Conservation (phyloP, 345 rosid genomes). For the Populus deltoides region DNA sequence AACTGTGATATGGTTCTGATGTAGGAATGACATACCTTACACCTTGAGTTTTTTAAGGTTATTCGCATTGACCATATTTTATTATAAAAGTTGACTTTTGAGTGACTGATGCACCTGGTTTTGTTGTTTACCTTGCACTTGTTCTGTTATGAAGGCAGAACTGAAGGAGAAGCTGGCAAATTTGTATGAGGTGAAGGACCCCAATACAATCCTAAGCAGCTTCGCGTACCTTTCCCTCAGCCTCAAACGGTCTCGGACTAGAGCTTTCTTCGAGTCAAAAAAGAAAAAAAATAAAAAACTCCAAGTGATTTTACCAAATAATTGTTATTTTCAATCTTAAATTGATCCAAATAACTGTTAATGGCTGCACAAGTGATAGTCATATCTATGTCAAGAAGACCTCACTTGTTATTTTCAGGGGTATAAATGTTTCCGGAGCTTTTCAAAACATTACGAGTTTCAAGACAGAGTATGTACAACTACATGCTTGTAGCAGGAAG, state of each 20-base stretch:
- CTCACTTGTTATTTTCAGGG: neutral
- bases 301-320: too few species aligned
- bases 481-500: neutral
- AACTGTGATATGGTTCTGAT: neutral
- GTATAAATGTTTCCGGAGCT: neutral
- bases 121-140: neutral
- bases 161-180: conserved; percentile 77
- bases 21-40: neutral
- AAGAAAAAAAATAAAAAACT: too few species aligned
- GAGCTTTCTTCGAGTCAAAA: too few species aligned
- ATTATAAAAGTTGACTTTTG: neutral
- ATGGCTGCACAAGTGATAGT: neutral
- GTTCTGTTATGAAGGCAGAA: conserved; percentile 48
- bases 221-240: too few species aligned
- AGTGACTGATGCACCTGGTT: neutral
- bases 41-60: neutral
- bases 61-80: neutral
- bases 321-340: too few species aligned
- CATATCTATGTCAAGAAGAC: neutral
- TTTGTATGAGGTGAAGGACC: conserved; percentile 89
- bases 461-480: neutral
- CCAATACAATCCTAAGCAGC: conserved; percentile 49
- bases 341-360: neutral
- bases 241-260: too few species aligned
- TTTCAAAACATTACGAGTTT: neutral